A percentile compares a stretch with the other conserved stretches of the same genome.
These are phyloP conservation scores for Pseudonitzschia multiseries DNA, from an alignment of 108 stramenopile species.

Conservation along the genomic window DNA sequence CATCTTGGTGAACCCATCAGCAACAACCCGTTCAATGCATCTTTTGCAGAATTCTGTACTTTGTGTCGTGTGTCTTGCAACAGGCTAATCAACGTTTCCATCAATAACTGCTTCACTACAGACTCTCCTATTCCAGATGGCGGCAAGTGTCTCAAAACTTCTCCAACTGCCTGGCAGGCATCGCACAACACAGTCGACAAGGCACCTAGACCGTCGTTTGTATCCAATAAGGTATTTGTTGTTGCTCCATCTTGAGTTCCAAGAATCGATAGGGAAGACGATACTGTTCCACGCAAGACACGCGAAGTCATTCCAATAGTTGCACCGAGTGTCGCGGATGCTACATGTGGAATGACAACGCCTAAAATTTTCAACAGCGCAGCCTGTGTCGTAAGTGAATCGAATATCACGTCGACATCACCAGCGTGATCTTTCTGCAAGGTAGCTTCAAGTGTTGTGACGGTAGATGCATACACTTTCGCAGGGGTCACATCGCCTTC, in stretches of 20 bases:
- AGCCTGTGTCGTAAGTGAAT: conserved; percentile 44
- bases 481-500: conserved; percentile 30
- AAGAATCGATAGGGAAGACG: conserved; percentile 35
- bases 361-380: conserved; percentile 64
- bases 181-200: conserved; percentile 28
- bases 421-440: conserved; percentile 22
- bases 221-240: conserved; percentile 21
- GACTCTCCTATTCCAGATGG: conserved; percentile 14
- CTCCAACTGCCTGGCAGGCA: conserved; percentile 30
- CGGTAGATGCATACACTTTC: conserved; percentile 37
- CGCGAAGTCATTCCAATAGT: conserved; percentile 51
- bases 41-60: conserved; percentile 56
- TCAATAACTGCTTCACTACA: conserved; percentile 32
- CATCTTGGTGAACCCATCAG: conserved; percentile 30
- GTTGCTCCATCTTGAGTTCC: conserved; percentile 9
- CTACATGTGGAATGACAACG: conserved; percentile 49
- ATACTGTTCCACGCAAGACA: conserved; percentile 50
- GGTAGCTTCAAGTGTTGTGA: conserved; percentile 57
- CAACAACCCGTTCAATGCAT: conserved; percentile 44
- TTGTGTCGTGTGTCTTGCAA: conserved; percentile 54
- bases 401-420: conserved; percentile 16
- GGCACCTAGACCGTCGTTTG: conserved; percentile 43
- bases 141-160: conserved; percentile 18
- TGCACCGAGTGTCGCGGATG: conserved; percentile 36
- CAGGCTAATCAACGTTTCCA: conserved; percentile 48